Conservation (phyloP, 75 land plant genomes). For the Ceratopteris richardii region DNA sequence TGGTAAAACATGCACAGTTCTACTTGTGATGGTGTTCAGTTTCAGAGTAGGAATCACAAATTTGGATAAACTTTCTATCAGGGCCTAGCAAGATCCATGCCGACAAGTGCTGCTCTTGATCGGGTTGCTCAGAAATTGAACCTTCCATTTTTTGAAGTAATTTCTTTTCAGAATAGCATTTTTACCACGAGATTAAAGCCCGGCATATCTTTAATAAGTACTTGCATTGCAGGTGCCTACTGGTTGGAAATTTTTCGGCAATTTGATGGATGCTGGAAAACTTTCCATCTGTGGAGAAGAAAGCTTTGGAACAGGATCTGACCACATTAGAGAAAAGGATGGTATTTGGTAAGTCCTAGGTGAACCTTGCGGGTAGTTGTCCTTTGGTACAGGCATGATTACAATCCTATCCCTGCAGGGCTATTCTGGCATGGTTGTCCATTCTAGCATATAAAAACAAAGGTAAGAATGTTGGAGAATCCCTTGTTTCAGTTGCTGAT, state of each 20-base stretch:
- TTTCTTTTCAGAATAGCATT: not conserved
- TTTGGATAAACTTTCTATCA: slow-evolving; percentile 4
- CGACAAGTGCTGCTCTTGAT: slow-evolving; percentile 95
- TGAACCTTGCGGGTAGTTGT: too few species aligned
- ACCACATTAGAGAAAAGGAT: slow-evolving; percentile 97
- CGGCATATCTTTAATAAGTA: not conserved
- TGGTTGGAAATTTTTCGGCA: slow-evolving; percentile 98
- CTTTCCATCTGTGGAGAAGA: slow-evolving; percentile 98
- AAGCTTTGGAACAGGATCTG: slow-evolving; percentile 98
- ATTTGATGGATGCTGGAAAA: slow-evolving; percentile 97
- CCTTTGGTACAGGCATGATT: too few species aligned
- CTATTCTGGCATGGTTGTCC: slow-evolving; percentile 90
- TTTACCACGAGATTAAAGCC: not conserved
- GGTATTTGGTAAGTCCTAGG: slow-evolving; percentile 74
- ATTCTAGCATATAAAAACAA: slow-evolving; percentile 74
- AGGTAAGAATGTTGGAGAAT: slow-evolving; percentile 59
- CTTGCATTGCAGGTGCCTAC: slow-evolving; percentile 70
- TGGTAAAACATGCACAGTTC: too few species aligned
- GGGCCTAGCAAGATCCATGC: slow-evolving; percentile 95
- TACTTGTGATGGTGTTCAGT: too few species aligned
- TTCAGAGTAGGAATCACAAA: too few species aligned
- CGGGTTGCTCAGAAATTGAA: slow-evolving; percentile 75
- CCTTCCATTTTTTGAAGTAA: slow-evolving; percentile 85
- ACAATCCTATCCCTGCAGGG: slow-evolving; percentile 34
- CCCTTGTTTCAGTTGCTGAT: slow-evolving; percentile 68